Evolutionary conservation across 495 filamentous ascomycete species (phyloP).

Genomic region (Trypethelium eluteriae): DNA sequence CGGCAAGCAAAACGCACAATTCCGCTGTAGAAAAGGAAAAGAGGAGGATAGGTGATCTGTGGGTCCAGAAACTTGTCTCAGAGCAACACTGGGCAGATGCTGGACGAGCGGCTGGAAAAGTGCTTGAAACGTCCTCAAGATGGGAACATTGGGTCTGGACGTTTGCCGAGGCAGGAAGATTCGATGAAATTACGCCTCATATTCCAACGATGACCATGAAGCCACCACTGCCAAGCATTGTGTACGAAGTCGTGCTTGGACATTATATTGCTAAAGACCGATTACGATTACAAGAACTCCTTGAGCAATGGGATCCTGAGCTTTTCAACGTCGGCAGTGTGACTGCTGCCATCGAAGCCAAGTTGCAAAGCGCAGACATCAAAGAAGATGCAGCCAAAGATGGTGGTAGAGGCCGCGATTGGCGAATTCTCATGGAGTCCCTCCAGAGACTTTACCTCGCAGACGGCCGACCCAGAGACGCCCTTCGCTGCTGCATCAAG

Average conservation of each 20-base stretch:
- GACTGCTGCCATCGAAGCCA: conserved; percentile 61
- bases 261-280: conserved; percentile 74
- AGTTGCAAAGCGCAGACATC: conserved; percentile 60
- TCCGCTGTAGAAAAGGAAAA: conserved; percentile 82
- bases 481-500: conserved; percentile 77
- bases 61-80: conserved; percentile 76
- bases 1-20: conserved; percentile 37
- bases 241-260: conserved; percentile 78
- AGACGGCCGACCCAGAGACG: conserved; percentile 69
- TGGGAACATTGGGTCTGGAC: conserved; percentile 95
- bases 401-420: conserved; percentile 61
- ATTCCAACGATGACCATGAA: conserved; percentile 67
- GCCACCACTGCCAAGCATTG: conserved; percentile 70
- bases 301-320: conserved; percentile 77
- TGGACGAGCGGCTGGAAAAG: conserved; percentile 68
- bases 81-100: conserved; percentile 67
- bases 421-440: conserved; percentile 73
- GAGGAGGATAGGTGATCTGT: conserved; percentile 80
- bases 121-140: conserved; percentile 64
- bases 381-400: conserved; percentile 61
- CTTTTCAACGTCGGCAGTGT: conserved; percentile 69
- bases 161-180: conserved; percentile 74
- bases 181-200: conserved; percentile 79
- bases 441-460: conserved; percentile 78
- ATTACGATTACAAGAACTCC: conserved; percentile 61